A percentile compares a stretch with the other conserved stretches of the same genome.
Conservation (phyloP, 352 stramenopile genomes). For the Pythium vanterpoolii region DNA sequence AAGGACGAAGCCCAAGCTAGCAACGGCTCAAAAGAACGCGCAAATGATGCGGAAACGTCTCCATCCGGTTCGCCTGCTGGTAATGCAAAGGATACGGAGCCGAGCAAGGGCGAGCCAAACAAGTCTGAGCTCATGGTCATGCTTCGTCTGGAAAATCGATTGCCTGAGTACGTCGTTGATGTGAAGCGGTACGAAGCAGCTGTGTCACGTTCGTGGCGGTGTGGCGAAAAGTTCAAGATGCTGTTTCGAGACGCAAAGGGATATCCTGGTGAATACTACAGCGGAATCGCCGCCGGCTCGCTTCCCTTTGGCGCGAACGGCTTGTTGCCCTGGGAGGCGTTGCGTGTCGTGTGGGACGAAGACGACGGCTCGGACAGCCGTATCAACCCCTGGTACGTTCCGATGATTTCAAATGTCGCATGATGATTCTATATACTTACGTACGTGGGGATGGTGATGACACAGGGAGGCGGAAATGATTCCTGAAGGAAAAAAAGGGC, state of each 20-base stretch:
- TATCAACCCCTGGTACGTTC: slow-evolving; percentile 80
- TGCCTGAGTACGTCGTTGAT: slow-evolving; percentile 74
- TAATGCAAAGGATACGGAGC: not conserved
- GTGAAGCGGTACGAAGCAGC: slow-evolving; percentile 61
- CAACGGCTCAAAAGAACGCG: slow-evolving; percentile 1
- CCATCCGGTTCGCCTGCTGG: not conserved
- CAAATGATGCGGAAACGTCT: not conserved
- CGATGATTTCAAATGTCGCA: not conserved
- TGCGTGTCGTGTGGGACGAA: slow-evolving; percentile 83
- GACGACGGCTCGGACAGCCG: slow-evolving; percentile 78
- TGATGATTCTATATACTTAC: not conserved
- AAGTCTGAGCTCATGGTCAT: slow-evolving; percentile 41
- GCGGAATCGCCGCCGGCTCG: slow-evolving; percentile 57
- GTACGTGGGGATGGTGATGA: not conserved
- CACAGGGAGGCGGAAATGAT: slow-evolving; percentile 23
- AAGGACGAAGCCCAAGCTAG: not conserved
- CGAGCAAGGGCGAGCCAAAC: not conserved
- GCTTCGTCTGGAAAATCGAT: slow-evolving; percentile 77
- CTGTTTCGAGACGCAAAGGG: slow-evolving; percentile 72
- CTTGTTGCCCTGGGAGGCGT: slow-evolving; percentile 74
- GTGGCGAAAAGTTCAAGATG: slow-evolving; percentile 74
- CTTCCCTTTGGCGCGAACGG: slow-evolving; percentile 56
- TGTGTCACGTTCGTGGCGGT: slow-evolving; percentile 51
- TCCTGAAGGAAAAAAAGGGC: slow-evolving; percentile 19
- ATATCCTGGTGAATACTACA: slow-evolving; percentile 69